Percentiles rank a stretch among this genome's conserved stretches.
phyloP scores from a whole-genome alignment of 805 yeast species.

The Myxozyma nipponensis region DNA sequence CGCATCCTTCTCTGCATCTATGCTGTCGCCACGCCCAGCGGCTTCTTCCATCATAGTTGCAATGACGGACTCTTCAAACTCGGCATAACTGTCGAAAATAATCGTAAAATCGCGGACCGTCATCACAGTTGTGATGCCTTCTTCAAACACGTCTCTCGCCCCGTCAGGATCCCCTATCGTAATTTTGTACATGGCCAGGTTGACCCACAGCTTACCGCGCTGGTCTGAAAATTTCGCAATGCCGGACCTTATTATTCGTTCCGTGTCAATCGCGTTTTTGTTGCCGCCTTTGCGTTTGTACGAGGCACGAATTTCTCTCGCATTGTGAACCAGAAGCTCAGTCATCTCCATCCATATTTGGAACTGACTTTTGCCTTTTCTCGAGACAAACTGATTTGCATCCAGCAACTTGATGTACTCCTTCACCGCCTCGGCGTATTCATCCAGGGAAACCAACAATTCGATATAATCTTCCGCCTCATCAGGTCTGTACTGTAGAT shows the following conservation, averaged over 20 bases:
- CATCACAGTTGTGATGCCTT: constrained; percentile 45
- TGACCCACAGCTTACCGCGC: constrained; percentile 46
- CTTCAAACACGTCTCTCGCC: constrained; percentile 47
- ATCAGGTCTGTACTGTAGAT: constrained; percentile 31
- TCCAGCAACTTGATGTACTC: constrained; percentile 40
- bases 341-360: constrained; percentile 49
- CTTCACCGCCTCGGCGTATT: constrained; percentile 32
- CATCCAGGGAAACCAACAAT: constrained; percentile 28
- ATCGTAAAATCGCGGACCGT: constrained; percentile 60
- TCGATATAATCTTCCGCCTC: constrained; percentile 34
- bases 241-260: constrained; percentile 39
- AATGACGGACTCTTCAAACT: constrained; percentile 54
- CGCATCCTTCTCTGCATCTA: constrained; percentile 27
- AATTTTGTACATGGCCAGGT: constrained; percentile 49
- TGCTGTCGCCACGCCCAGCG: constrained; percentile 21
- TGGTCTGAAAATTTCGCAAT: constrained; percentile 56
- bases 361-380: constrained; percentile 44
- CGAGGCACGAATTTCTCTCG: constrained; percentile 15
- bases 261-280: constrained; percentile 35
- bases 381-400: constrained; percentile 38
- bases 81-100: constrained; percentile 60
- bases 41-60: constrained; percentile 34
- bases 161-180: constrained; percentile 38
- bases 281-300: neutral
- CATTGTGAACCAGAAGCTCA: constrained; percentile 40